phyloP scores from a whole-genome alignment of 2,329 filamentous ascomycete species.

The Xylaria polymorpha region DNA sequence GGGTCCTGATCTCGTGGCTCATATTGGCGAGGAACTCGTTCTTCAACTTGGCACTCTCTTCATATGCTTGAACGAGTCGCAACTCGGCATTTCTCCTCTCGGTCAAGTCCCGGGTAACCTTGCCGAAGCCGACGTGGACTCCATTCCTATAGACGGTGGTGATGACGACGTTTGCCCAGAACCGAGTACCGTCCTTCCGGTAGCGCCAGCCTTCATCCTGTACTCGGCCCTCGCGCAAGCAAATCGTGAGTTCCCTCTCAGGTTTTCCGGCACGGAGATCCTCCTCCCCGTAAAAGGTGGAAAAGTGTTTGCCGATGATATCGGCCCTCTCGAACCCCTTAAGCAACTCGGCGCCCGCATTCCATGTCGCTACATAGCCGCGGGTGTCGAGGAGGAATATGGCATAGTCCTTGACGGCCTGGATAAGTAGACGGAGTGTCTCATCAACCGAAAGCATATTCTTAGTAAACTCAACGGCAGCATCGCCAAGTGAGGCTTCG shows the following conservation, averaged over 20 bases:
- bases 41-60: slow-evolving; percentile 33
- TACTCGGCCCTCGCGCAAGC: slow-evolving; percentile 27
- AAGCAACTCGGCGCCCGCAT: slow-evolving; percentile 20
- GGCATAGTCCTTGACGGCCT: slow-evolving; percentile 29
- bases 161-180: slow-evolving; percentile 33
- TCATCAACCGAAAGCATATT: slow-evolving; percentile 30
- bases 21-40: slow-evolving; percentile 33
- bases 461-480: slow-evolving; percentile 13
- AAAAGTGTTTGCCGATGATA: slow-evolving; percentile 27
- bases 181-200: slow-evolving; percentile 29
- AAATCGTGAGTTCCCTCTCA: slow-evolving; percentile 24
- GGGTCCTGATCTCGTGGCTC: slow-evolving; percentile 32
- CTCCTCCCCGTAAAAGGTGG: slow-evolving; percentile 28
- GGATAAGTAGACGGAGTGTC: slow-evolving; percentile 25
- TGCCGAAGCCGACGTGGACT: slow-evolving; percentile 30
- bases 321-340: slow-evolving; percentile 19
- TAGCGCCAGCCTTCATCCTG: slow-evolving; percentile 32
- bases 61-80: slow-evolving; percentile 23
- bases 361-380: slow-evolving; percentile 30
- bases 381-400: slow-evolving; percentile 30
- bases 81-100: slow-evolving; percentile 26
- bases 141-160: slow-evolving; percentile 28
- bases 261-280: slow-evolving; percentile 25
- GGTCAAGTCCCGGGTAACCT: slow-evolving; percentile 29
- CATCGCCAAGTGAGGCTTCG: not conserved